These are phyloP conservation scores for Nakazawaea wyomingensis DNA, from an alignment of 805 yeast genomes.

Conservation along the genomic window DNA sequence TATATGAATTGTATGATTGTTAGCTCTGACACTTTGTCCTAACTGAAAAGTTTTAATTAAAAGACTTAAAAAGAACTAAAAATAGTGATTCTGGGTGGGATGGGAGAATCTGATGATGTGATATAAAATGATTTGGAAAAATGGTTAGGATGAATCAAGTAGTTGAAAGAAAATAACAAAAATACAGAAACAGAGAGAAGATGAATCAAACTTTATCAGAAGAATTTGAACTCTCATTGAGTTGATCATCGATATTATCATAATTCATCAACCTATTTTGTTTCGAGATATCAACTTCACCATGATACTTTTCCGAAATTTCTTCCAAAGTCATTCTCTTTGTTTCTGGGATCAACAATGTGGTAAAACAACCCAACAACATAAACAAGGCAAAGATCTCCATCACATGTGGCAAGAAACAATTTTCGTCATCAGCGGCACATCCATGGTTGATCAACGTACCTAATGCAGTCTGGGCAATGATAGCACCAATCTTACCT, in stretches of 20 bases:
- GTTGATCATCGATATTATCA: conserved; percentile 5
- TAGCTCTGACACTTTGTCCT: too few species aligned
- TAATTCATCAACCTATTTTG: conserved; percentile 12
- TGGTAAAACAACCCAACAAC: conserved; percentile 67
- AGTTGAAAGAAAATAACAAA: not conserved
- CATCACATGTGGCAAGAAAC: conserved; percentile 91
- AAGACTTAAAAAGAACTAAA: too few species aligned
- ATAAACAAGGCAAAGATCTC: conserved; percentile 89
- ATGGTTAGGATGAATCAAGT: too few species aligned
- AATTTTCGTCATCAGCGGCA: conserved; percentile 51
- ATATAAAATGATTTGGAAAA: too few species aligned
- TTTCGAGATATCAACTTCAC: conserved; percentile 57
- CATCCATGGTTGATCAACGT: conserved; percentile 78
- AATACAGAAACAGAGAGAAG: not conserved
- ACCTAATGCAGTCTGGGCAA: conserved; percentile 86
- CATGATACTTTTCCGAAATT: conserved; percentile 75
- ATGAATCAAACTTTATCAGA: conserved; percentile 9
- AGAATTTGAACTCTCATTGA: conserved; percentile 3
- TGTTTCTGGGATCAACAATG: conserved; percentile 81
- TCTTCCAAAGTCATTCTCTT: conserved; percentile 88
- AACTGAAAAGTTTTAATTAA: too few species aligned
- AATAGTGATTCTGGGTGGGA: too few species aligned
- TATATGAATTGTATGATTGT: too few species aligned
- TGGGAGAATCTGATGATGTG: too few species aligned
- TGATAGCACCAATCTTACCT: conserved; percentile 90